These are phyloP conservation scores for Zygotorulaspora mrakii DNA, from an alignment of 1,139 yeast genomes.

Conservation along the genomic window DNA sequence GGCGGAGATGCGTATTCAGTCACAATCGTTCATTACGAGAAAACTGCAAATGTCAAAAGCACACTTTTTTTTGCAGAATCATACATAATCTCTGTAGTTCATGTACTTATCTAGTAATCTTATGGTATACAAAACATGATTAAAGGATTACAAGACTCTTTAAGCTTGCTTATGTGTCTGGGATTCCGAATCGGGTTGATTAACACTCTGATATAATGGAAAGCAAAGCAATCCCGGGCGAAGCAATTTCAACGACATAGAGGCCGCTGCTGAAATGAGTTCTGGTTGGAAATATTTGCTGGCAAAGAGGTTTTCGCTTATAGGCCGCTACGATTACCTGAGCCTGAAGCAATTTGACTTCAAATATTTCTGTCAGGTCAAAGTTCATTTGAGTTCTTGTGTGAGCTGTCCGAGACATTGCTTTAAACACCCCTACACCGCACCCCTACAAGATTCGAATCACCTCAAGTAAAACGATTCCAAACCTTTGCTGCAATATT, in stretches of 20 bases:
- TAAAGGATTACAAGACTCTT: too few species aligned
- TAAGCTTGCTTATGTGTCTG: too few species aligned
- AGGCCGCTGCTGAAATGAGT: neutral
- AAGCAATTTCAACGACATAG: constrained; percentile 8
- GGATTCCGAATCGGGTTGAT: too few species aligned
- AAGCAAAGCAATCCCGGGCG: neutral
- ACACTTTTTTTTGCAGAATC: too few species aligned
- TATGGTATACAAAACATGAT: too few species aligned
- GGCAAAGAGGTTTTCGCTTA: constrained; percentile 2
- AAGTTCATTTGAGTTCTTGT: neutral
- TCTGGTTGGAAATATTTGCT: neutral
- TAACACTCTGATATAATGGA: neutral
- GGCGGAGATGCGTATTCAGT: too few species aligned
- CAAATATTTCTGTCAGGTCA: neutral
- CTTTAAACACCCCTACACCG: constrained; percentile 14
- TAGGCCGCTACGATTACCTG: constrained; percentile 14
- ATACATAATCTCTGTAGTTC: too few species aligned
- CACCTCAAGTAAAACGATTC: neutral
- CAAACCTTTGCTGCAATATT: too few species aligned
- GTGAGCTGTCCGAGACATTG: constrained; percentile 3
- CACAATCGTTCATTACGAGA: too few species aligned
- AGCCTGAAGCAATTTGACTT: neutral
- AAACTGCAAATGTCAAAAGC: too few species aligned
- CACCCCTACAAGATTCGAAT: constrained; percentile 9
- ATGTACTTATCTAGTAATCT: too few species aligned